These are phyloP conservation scores for Lophiotrema nucula DNA, from an alignment of 495 filamentous ascomycete genomes.

Conservation along the genomic window DNA sequence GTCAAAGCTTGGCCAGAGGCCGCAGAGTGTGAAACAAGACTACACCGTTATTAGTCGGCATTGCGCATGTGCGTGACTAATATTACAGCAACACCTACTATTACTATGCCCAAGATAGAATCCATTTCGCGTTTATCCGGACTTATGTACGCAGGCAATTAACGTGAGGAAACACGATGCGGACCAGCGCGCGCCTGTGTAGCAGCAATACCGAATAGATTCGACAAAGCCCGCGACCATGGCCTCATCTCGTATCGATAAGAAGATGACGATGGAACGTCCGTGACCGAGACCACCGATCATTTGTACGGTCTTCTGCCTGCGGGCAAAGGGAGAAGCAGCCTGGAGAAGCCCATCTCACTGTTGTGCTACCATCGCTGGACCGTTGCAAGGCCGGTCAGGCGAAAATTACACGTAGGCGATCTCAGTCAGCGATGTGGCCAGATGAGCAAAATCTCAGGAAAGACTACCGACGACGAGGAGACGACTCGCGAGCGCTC, in stretches of 20 bases:
- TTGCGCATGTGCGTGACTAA: neutral
- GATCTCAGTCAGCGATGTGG: neutral
- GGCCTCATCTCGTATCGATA: neutral
- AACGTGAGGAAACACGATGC: neutral
- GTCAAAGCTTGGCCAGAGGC: conserved; percentile 15
- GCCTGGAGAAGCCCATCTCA: too few species aligned
- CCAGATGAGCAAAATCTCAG: neutral
- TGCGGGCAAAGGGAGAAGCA: neutral
- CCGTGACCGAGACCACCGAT: too few species aligned
- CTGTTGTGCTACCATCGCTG: neutral
- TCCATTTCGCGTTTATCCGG: conserved; percentile 5
- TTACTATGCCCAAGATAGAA: neutral
- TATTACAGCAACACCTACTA: neutral
- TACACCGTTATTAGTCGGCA: conserved; percentile 12
- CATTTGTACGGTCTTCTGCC: neutral
- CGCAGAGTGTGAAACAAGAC: conserved; percentile 29
- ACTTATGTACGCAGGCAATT: neutral
- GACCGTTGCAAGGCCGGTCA: neutral
- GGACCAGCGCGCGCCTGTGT: neutral
- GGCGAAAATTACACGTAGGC: too few species aligned
- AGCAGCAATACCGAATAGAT: too few species aligned
- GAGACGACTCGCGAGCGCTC: conserved; percentile 16
- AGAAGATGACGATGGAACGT: neutral
- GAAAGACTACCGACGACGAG: neutral
- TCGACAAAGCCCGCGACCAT: neutral